These are phyloP conservation scores for Penicillium arizonense DNA, from an alignment of 495 filamentous ascomycete species.

Conservation along the genomic window DNA sequence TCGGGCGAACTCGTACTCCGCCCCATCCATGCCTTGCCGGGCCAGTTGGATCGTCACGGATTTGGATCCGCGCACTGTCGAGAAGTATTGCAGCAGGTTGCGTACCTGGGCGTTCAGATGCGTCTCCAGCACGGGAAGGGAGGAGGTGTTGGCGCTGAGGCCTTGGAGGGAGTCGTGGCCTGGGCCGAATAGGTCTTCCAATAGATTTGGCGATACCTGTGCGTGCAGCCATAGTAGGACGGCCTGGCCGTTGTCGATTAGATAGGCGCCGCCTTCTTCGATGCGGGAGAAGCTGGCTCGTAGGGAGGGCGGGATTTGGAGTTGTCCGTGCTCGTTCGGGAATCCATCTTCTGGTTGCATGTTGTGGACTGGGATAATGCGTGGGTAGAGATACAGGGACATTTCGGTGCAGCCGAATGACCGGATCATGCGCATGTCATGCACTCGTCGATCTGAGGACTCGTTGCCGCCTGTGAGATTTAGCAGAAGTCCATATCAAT, in stretches of 20 bases:
- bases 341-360: constrained; percentile 77
- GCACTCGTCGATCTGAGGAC: constrained; percentile 84
- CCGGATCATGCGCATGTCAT: constrained; percentile 88
- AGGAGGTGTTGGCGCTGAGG: constrained; percentile 74
- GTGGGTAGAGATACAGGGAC: constrained; percentile 91
- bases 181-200: constrained; percentile 87
- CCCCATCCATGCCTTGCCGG: constrained; percentile 88
- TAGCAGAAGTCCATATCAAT: background rate
- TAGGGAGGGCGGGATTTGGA: constrained; percentile 63
- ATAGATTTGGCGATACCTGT: constrained; percentile 72
- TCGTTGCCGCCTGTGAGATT: constrained; percentile 64
- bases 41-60: constrained; percentile 87
- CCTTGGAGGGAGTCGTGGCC: constrained; percentile 66
- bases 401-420: constrained; percentile 82
- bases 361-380: constrained; percentile 89
- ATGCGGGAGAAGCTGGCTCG: constrained; percentile 89
- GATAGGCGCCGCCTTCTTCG: constrained; percentile 93
- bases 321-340: constrained; percentile 80
- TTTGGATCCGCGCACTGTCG: constrained; percentile 78
- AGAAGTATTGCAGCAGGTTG: constrained; percentile 86
- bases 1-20: constrained; percentile 94
- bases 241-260: constrained; percentile 95
- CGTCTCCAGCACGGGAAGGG: constrained; percentile 76
- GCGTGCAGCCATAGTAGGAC: constrained; percentile 87
- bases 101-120: constrained; percentile 94